These are phyloP conservation scores for Elymus sibiricus DNA, from an alignment of 176 grass and related monocot species.

Conservation along the genomic window DNA sequence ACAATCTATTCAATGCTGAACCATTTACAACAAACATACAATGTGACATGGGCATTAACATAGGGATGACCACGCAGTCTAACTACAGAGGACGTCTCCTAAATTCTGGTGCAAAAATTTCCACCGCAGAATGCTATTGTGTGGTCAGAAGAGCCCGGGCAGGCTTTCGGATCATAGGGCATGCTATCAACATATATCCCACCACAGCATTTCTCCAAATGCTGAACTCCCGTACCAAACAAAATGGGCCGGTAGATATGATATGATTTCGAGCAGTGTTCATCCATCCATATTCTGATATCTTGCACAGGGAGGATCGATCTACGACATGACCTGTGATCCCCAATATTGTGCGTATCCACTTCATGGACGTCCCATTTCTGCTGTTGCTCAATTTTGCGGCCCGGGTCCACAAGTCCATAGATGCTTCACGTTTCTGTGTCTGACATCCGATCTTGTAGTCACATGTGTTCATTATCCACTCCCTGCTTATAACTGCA, in stretches of 20 bases:
- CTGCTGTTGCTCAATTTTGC: slow-evolving; percentile 1
- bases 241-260: slow-evolving; percentile 21
- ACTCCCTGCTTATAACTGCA: slow-evolving; percentile 67
- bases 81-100: slow-evolving; percentile 40
- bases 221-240: slow-evolving; percentile 20
- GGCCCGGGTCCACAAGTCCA: background rate
- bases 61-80: slow-evolving; percentile 23
- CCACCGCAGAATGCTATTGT: slow-evolving; percentile 41
- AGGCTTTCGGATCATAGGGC: slow-evolving; percentile 20
- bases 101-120: slow-evolving; percentile 59
- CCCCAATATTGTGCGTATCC: background rate
- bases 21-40: slow-evolving; percentile 65
- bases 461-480: slow-evolving; percentile 7
- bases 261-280: slow-evolving; percentile 33
- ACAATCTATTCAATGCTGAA: slow-evolving; percentile 54
- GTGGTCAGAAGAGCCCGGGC: slow-evolving; percentile 33
- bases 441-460: background rate
- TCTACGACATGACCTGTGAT: slow-evolving; percentile 2
- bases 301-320: background rate
- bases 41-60: slow-evolving; percentile 45
- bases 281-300: slow-evolving; percentile 40
- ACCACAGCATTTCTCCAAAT: slow-evolving; percentile 34
- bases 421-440: slow-evolving; percentile 8
- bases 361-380: slow-evolving; percentile 34
- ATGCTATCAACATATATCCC: slow-evolving; percentile 27